Evolutionary conservation across 208 protist species (phyloP).

Genomic region (Crithidia mellificae): DNA sequence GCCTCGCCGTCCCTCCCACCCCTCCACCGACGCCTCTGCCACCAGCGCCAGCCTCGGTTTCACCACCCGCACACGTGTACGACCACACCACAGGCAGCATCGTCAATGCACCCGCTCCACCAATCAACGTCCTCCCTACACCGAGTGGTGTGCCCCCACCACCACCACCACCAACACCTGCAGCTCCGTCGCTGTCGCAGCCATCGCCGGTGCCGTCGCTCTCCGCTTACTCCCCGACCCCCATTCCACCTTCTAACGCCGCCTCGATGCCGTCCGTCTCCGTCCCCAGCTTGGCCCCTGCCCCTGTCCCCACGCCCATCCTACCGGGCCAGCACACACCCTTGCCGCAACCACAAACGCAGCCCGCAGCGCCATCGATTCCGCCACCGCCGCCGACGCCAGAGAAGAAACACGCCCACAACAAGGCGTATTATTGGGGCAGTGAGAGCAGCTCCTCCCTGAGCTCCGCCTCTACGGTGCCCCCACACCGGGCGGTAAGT

Average conservation of each 20-base stretch:
- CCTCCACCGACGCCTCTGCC: conserved; percentile 10
- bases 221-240: neutral
- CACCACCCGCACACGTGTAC: conserved; percentile 5
- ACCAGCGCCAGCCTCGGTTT: neutral
- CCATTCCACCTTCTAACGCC: neutral
- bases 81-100: conserved; percentile 6
- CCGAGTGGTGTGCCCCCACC: no score
- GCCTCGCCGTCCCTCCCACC: conserved; percentile 1
- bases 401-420: conserved; percentile 7
- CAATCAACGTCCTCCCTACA: no score
- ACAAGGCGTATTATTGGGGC: conserved; percentile 10
- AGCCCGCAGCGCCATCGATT: neutral
- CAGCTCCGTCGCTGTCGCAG: no score
- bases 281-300: neutral
- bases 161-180: neutral
- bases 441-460: conserved; percentile 29
- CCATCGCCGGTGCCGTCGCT: neutral
- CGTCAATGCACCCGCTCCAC: neutral
- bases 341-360: neutral
- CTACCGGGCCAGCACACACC: neutral
- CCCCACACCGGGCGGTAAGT: conserved; percentile 15
- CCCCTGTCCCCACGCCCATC: neutral
- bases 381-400: conserved; percentile 7
- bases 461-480: conserved; percentile 29
- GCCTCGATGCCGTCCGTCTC: neutral